A percentile compares a stretch with the other conserved stretches of the same genome.
phyloP scores from a whole-genome alignment of 1,284 basidiomycete species.

The Microbotryum saponariae region DNA sequence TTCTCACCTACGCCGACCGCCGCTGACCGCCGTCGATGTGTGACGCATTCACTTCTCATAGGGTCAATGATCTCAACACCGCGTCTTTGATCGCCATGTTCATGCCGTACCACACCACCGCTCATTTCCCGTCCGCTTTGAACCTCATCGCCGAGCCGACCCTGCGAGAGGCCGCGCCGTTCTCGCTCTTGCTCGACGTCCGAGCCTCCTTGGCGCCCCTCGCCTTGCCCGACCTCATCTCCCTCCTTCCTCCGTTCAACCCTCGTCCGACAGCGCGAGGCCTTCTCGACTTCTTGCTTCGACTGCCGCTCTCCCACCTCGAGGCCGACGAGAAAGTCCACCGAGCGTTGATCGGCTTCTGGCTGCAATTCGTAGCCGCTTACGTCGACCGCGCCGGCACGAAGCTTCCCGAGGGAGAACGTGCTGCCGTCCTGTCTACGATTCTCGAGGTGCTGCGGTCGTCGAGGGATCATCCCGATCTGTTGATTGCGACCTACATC shows the following conservation, averaged over 20 bases:
- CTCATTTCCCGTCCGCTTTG: conserved; percentile 57
- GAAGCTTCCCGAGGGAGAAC: conserved; percentile 30
- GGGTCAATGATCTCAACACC: conserved; percentile 89
- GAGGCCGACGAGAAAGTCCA: conserved; percentile 45
- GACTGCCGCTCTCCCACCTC: conserved; percentile 28
- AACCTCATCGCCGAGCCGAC: conserved; percentile 19
- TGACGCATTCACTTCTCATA: conserved; percentile 38
- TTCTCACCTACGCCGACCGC: background rate
- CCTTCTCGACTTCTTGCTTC: conserved; percentile 24
- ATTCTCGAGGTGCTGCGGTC: conserved; percentile 34
- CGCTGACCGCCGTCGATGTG: background rate
- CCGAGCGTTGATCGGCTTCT: conserved; percentile 73
- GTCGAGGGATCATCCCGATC: conserved; percentile 21
- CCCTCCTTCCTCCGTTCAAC: conserved; percentile 53
- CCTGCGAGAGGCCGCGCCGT: conserved; percentile 39
- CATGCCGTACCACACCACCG: conserved; percentile 88
- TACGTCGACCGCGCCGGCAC: conserved; percentile 53
- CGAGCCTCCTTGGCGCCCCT: conserved; percentile 65
- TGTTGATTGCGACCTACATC: conserved; percentile 53
- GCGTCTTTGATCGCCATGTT: conserved; percentile 71
- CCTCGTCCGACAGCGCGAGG: conserved; percentile 42
- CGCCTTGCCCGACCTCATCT: conserved; percentile 59
- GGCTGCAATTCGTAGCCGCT: conserved; percentile 70
- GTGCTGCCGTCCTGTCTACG: conserved; percentile 40
- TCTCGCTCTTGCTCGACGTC: conserved; percentile 53